Evolutionary conservation across 2,329 filamentous ascomycete species (phyloP).

Genomic region (Exutisphaerella laricina): DNA sequence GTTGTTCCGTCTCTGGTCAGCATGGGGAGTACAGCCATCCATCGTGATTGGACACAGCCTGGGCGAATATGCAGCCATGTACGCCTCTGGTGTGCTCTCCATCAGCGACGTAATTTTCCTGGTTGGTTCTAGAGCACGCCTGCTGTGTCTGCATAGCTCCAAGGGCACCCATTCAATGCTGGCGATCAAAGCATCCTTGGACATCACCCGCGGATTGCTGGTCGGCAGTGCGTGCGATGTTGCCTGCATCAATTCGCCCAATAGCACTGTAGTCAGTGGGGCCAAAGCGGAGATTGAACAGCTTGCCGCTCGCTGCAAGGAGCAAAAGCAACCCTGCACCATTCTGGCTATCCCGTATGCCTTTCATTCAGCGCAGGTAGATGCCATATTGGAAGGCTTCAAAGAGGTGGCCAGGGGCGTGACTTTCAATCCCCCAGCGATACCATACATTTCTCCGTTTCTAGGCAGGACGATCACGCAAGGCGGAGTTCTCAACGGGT

Average conservation of each 20-base stretch:
- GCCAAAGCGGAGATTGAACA: not conserved
- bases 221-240: conserved; percentile 8
- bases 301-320: conserved; percentile 5
- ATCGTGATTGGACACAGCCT: conserved; percentile 33
- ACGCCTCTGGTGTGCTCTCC: conserved; percentile 34
- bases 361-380: conserved; percentile 33
- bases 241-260: conserved; percentile 27
- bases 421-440: not conserved
- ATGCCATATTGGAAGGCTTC: conserved; percentile 27
- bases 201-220: not conserved
- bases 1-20: conserved; percentile 25
- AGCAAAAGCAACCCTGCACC: conserved; percentile 9
- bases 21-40: conserved; percentile 28
- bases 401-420: conserved; percentile 8
- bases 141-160: conserved; percentile 27
- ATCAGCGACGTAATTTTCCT: conserved; percentile 34
- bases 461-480: not conserved
- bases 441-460: not conserved
- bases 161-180: conserved; percentile 29
- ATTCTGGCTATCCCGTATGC: conserved; percentile 27
- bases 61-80: conserved; percentile 39
- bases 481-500: not conserved
- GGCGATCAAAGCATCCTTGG: conserved; percentile 9
- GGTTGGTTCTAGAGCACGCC: conserved; percentile 33
- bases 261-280: conserved; percentile 24